Evolutionary conservation across 2,329 filamentous ascomycete species (phyloP), one percentile per base, ranked within the genome.

Genomic region (Colletotrichum ledebouriae): DNA sequence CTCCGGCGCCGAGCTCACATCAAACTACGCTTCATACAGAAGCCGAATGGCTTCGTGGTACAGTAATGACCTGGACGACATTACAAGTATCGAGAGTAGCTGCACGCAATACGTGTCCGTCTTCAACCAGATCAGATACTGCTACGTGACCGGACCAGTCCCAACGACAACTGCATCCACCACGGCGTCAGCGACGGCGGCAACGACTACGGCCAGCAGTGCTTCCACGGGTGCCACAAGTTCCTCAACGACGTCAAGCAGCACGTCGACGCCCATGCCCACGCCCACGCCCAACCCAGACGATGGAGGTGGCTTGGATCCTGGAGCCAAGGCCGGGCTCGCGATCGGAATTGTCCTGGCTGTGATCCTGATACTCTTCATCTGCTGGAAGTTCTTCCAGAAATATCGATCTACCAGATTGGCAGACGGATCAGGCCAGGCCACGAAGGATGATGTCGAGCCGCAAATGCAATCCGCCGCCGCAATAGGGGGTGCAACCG

Each of bases 41-140:
- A 69, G 33, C 37, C 62, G 56, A 2, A 66, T 69, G 66, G 49
- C 66, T 17, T 69, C 66, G 2, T 69, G 66, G 66, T 69, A 69
- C 61, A 39, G 12, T 3, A 52, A 66, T n/a, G 66, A 69, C 6
- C 42, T 60, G 6, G 66, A 69, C 2, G 66, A 69, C 33, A 69
- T 69, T 2, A 59, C 66, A 7, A 69, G 56, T 34, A n/a, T 69
- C 4, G 61, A 65, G 20, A 39, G 46, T 33, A 69, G 66, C 61
- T 69, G 66, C 49, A 69, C 66, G 0, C 66, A 69, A 22, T 69
- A 69, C 3, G 41, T 39, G 0, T 69, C 66, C 1, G 17, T 69
- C 3, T 46, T 69, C 7, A 50, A 22, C 7, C 56, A 49, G 6
- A 60, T 69, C 7, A 47, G 66, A n/a, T 56, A 69, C 12, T 69